Base-by-base conservation (phyloP, 345 rosid species). In the Citrus sp. region DNA sequence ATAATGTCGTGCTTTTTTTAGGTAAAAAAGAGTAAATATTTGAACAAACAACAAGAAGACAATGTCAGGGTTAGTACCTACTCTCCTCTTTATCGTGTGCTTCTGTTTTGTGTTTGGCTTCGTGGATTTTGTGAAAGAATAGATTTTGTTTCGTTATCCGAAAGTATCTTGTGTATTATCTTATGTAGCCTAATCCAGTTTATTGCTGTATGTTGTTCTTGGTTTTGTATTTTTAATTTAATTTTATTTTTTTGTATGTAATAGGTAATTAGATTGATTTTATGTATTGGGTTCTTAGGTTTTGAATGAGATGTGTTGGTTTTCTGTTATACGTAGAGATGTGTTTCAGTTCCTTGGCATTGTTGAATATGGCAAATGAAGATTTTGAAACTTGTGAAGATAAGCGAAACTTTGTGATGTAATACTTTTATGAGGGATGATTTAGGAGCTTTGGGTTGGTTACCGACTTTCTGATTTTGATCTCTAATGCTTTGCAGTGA, bases 401-500 rank as follows among this genome's bases (percentile, higher is more conserved):
- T 13, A 46, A 59, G 12, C 1, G 9, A 14, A n/a, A 22, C 62
- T 18, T 54, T 54, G 21, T 19, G 6, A 6, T 16, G 58, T 18
- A 54, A 54, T 54, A 18, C n/a, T 5, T 54, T 18, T 54, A 54
- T 0, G 2, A 54, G 22, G 22, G 58, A 18, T 16, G 22, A 5
- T 54, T 54, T 54, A 46, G 51, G 51, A 13, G 51, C 58, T 4
- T 18, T 54, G 58, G 58, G 22, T 4, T 16, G 6, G 58, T 54
- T 54, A 54, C 22, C 8, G 22, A 54, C 58, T 18, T 54, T 19
- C 9, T 49, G 37, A 70, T 75, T 14, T 63, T 18, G 10, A 28
- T 25, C 25, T 46, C 2, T 55, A 60, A 32, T 30, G 4, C 61
- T 58, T 70, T 79, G 42, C 92, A 92, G 98, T 75, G 97, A 90